Evolutionary conservation across 805 yeast species (phyloP).

Genomic region (Debaryomyces prosopidis): DNA sequence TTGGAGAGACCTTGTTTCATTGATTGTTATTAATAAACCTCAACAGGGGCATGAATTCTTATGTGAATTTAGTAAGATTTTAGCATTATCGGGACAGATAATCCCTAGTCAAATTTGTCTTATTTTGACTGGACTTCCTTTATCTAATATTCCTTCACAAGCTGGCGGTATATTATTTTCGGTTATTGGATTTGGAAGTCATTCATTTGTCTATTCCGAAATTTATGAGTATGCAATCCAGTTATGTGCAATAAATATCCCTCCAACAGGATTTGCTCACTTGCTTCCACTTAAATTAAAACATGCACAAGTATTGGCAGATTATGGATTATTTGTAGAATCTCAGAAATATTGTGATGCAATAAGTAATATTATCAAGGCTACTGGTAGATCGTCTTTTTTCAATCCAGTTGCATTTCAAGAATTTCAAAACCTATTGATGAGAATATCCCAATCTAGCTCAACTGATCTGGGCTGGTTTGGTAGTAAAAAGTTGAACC

Average conservation of each 20-base stretch:
- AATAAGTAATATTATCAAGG: slow-evolving; percentile 35
- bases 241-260: slow-evolving; percentile 23
- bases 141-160: slow-evolving; percentile 26
- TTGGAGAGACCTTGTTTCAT: slow-evolving; percentile 51
- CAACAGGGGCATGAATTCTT: slow-evolving; percentile 39
- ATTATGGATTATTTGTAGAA: slow-evolving; percentile 55
- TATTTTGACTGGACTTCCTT: slow-evolving; percentile 47
- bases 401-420: slow-evolving; percentile 20
- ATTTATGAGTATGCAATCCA: slow-evolving; percentile 59
- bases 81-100: slow-evolving; percentile 25
- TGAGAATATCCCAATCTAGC: slow-evolving; percentile 46
- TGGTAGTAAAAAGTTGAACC: slow-evolving; percentile 58
- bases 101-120: slow-evolving; percentile 47
- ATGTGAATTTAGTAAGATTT: slow-evolving; percentile 51
- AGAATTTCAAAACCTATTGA: slow-evolving; percentile 40
- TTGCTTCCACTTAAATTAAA: slow-evolving; percentile 59
- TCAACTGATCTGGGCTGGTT: slow-evolving; percentile 68
- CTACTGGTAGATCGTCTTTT: slow-evolving; percentile 31
- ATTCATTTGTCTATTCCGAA: slow-evolving; percentile 55
- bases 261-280: slow-evolving; percentile 49
- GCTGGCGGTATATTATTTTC: slow-evolving; percentile 37
- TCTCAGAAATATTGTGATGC: slow-evolving; percentile 66
- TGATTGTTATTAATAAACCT: slow-evolving; percentile 34
- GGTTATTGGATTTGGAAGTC: slow-evolving; percentile 38
- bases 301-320: slow-evolving; percentile 72